These are phyloP conservation scores for Cladophialophora exuberans DNA, from an alignment of 2,329 filamentous ascomycete species.

Conservation along the genomic window DNA sequence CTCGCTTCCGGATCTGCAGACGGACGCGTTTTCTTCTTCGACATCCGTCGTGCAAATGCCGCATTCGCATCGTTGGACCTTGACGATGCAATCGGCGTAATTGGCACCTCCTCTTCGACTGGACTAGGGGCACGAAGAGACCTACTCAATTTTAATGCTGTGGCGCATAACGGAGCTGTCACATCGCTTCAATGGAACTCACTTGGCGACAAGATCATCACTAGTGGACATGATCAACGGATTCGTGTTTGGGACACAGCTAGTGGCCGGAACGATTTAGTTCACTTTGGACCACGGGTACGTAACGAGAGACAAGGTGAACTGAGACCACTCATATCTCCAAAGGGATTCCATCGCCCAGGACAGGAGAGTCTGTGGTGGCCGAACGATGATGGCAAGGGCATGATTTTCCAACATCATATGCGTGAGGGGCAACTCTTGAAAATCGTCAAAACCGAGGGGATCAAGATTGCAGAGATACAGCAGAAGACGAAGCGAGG, in stretches of 20 bases:
- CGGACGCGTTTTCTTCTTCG: conserved; percentile 82
- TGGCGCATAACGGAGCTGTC: conserved; percentile 78
- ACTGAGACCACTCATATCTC: conserved; percentile 64
- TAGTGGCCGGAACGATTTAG: conserved; percentile 82
- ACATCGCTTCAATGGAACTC: conserved; percentile 86
- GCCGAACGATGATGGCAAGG: conserved; percentile 70
- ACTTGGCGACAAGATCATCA: conserved; percentile 75
- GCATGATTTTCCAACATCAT: conserved; percentile 77
- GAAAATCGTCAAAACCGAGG: conserved; percentile 69
- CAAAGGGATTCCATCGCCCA: conserved; percentile 56
- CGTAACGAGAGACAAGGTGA: conserved; percentile 67
- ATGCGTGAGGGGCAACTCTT: conserved; percentile 75
- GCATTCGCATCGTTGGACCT: conserved; percentile 78
- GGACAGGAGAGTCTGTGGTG: conserved; percentile 73
- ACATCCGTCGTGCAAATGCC: conserved; percentile 77
- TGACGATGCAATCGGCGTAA: conserved; percentile 76
- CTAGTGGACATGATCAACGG: conserved; percentile 78
- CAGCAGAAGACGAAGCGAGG: conserved; percentile 7
- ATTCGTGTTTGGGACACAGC: conserved; percentile 85
- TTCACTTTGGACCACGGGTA: conserved; percentile 81
- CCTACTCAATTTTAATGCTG: conserved; percentile 47
- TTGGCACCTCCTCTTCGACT: conserved; percentile 38
- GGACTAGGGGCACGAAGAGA: conserved; percentile 34
- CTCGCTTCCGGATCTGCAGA: conserved; percentile 85
- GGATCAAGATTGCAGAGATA: conserved; percentile 43